Conservation (phyloP, 306 rosid species). For the Glycine soja region DNA sequence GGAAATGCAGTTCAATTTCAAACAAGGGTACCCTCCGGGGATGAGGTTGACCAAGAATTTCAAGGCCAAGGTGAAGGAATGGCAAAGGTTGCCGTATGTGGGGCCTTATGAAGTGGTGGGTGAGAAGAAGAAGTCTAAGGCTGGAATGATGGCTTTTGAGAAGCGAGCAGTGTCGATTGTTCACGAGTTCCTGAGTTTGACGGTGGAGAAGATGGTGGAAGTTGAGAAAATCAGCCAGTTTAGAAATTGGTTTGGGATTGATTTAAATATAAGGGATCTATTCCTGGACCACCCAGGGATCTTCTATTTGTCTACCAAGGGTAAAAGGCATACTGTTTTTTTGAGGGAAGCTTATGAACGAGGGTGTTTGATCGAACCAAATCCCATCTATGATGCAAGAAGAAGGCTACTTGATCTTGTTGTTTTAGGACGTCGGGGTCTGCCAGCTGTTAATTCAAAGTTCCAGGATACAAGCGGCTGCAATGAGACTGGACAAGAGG, state of each 20-base stretch:
- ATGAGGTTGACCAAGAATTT: conserved; percentile 76
- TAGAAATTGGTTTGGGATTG: conserved; percentile 70
- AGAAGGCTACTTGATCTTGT: conserved; percentile 89
- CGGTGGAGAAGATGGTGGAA: conserved; percentile 94
- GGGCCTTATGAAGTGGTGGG: conserved; percentile 76
- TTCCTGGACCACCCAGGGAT: conserved; percentile 90
- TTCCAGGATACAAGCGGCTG: conserved; percentile 44
- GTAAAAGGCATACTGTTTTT: conserved; percentile 87
- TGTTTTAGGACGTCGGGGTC: conserved; percentile 66
- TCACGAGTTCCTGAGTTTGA: conserved; percentile 88
- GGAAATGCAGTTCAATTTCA: conserved; percentile 69
- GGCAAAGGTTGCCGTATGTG: conserved; percentile 78
- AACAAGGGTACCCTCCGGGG: conserved; percentile 81
- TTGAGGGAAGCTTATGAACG: conserved; percentile 93
- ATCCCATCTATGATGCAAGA: conserved; percentile 81
- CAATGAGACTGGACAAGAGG: conserved; percentile 48
- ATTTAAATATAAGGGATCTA: conserved; percentile 73
- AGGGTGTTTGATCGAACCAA: conserved; percentile 75
- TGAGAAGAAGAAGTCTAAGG: conserved; percentile 61
- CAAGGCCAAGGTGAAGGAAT: conserved; percentile 86
- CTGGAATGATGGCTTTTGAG: conserved; percentile 64
- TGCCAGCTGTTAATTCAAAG: conserved; percentile 56
- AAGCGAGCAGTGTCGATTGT: conserved; percentile 81
- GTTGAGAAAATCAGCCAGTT: conserved; percentile 81
- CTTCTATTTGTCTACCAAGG: conserved; percentile 88